phyloP scores from a whole-genome alignment of 169 alveolate species.

The Plasmodium inui region DNA sequence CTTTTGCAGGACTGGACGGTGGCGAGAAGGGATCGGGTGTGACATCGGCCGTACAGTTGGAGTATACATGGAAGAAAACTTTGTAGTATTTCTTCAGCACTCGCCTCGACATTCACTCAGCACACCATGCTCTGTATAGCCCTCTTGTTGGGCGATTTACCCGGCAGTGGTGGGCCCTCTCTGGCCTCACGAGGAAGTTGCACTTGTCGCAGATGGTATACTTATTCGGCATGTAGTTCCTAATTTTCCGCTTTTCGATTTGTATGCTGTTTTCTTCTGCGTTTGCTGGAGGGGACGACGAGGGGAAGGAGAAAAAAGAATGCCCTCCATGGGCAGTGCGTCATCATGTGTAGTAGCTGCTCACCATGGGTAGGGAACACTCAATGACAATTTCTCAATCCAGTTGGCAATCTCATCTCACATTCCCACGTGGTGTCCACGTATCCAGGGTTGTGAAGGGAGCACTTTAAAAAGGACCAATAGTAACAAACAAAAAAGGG shows the following conservation, averaged over 20 bases:
- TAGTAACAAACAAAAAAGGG: constrained; percentile 53
- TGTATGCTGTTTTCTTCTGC: constrained; percentile 67
- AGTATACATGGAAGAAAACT: background rate
- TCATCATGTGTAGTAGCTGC: background rate
- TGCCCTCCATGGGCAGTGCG: background rate
- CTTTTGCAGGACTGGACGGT: constrained; percentile 11
- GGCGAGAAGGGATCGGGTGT: background rate
- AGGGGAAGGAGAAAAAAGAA: background rate
- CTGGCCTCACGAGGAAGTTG: constrained; percentile 57
- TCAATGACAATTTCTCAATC: background rate
- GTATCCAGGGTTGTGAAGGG: constrained; percentile 34
- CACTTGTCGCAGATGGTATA: constrained; percentile 61
- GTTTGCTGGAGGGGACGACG: constrained; percentile 22
- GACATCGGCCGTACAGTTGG: background rate
- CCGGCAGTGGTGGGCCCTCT: constrained; percentile 71
- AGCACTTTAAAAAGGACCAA: constrained; percentile 63
- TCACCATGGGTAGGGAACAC: background rate
- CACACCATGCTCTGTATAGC: background rate
- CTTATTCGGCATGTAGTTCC: constrained; percentile 61
- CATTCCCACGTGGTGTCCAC: constrained; percentile 69
- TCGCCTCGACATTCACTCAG: no score
- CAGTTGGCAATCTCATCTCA: background rate
- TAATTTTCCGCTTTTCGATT: constrained; percentile 40
- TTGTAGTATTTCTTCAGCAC: background rate
- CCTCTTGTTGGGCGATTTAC: constrained; percentile 1